Base-by-base conservation (phyloP, 208 protist genomes). In the Trypanosoma melophagium region DNA sequence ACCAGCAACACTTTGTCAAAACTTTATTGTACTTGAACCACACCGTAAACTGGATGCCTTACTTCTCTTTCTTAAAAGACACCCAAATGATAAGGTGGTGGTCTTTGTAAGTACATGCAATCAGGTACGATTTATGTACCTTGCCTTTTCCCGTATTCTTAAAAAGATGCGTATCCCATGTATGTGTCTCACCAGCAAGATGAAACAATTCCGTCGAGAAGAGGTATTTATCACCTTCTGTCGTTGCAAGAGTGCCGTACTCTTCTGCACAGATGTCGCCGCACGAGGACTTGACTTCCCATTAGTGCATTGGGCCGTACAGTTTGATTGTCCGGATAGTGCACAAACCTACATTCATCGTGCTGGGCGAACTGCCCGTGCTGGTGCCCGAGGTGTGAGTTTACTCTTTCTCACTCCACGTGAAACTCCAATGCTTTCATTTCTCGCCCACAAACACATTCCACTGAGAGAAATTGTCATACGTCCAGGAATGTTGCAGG, bases 191-290 rank as follows among this genome's bases (percentile, higher is more conserved):
- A 97, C 90, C 1, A 94, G 91, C 71, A 95, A 95, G 75, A 97
- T 97, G 93, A 96, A 96, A 79, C 94, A 96, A 77, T 92, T 92
- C 56, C 88, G 87, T 44, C 90, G 92, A 24, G 90, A 95, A 57
- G 90, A 96, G 77, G 93, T 97, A 0, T 97, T 92, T 57, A 65
- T 94, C 21, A 93, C 91, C 17, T 96, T 97, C 65, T 95, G 83
- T 68, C 83, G 89, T 14, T 93, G 89, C 74, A 93, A 93, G 69
- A 76, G 79, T 14, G 89, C 81, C 8, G 90, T 99, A 19, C 92
- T 99, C 16, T 89, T 99, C 41, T 99, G 94, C 76, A 99, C 98
- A 4, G 98, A 99, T 81, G 96, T 99, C 16, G 98, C 98, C 9
- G 98, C 98, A 0, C 92, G 99, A 54, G 98, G 94, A 19, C 74